Base-by-base conservation (phyloP, 2,329 filamentous ascomycete species). In the Fusarium virguliforme region DNA sequence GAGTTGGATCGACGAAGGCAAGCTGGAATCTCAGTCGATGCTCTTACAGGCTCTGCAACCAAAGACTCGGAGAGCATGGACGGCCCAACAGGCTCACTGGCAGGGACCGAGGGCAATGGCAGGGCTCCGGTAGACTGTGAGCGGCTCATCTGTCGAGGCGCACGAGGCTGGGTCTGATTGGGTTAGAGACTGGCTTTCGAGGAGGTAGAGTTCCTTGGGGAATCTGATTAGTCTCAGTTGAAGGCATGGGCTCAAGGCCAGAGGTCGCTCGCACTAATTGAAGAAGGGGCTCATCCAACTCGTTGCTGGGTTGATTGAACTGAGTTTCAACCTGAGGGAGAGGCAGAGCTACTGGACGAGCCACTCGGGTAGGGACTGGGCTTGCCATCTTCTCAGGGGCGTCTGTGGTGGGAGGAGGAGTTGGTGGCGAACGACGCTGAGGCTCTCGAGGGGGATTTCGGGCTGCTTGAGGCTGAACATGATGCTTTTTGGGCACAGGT, bases 1-100 rank as follows among this genome's bases (percentile, higher is more conserved):
- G 81, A 83, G 12, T 77, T 76, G 9, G 80, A 85, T 79, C 70
- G 81, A 79, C 72, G 82, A 74, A 74, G 80, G 67, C 69, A 83
- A 72, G 76, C 28, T 9, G 78, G 67, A 26, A 84, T 82, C 67
- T 83, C 82, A 24, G 62, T 71, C 6, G 71, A 51, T 15, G 75
- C 60, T n/a, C 62, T 67, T 1, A 69, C 40, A 12, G 67, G 58
- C 18, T 76, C 72, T 8, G 65, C 68, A 30, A 64, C 4, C 5
- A 62, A 62, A 18, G 70, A 73, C 30, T 78, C 78, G 3, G 80
- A 85, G 79, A 77, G 82, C 72, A 77, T 76, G 5, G 80, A 84
- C 22, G 84, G 84, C 1, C 82, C 78, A 26, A 78, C 77, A 9
- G 87, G 86, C 64, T 90, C 88, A 69, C 86, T 90, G 4, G 85